A percentile compares a stretch with the other conserved stretches of the same genome.
These are phyloP conservation scores for Aspergillus aculeatus DNA, from an alignment of 2,329 filamentous ascomycete species.

Conservation along the genomic window DNA sequence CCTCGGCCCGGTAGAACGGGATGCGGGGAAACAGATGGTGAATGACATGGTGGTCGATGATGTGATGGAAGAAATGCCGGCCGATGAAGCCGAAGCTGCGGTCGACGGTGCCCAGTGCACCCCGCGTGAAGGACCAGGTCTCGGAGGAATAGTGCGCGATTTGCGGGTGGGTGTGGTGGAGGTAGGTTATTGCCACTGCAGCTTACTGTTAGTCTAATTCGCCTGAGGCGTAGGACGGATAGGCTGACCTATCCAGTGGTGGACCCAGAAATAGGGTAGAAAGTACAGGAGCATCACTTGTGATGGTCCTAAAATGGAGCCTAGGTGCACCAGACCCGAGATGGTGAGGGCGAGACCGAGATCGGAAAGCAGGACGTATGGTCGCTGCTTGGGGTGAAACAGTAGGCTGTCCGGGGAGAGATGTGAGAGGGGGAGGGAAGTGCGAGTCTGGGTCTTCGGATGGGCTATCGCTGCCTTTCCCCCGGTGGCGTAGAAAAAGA, in stretches of 20 bases:
- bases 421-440: slow-evolving; percentile 34
- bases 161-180: slow-evolving; percentile 65
- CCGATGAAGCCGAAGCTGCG: slow-evolving; percentile 64
- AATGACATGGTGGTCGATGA: slow-evolving; percentile 63
- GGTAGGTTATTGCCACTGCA: slow-evolving; percentile 68
- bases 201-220: too few species aligned
- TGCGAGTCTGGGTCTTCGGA: slow-evolving; percentile 6
- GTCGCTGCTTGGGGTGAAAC: slow-evolving; percentile 57
- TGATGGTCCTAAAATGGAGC: slow-evolving; percentile 54
- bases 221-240: too few species aligned
- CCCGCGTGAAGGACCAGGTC: slow-evolving; percentile 61
- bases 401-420: slow-evolving; percentile 61
- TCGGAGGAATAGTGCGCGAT: slow-evolving; percentile 59
- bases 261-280: slow-evolving; percentile 66
- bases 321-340: slow-evolving; percentile 52
- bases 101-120: slow-evolving; percentile 62
- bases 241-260: slow-evolving; percentile 64
- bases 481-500: slow-evolving; percentile 55
- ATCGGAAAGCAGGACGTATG: slow-evolving; percentile 59
- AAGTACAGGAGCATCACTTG: slow-evolving; percentile 61
- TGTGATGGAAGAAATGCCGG: slow-evolving; percentile 63
- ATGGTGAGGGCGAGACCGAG: slow-evolving; percentile 56
- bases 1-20: slow-evolving; percentile 59
- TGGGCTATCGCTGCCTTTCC: slow-evolving; percentile 36
- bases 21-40: slow-evolving; percentile 62